Evolutionary conservation across 495 filamentous ascomycete species (phyloP).

Genomic region (Podospora tetraspora): DNA sequence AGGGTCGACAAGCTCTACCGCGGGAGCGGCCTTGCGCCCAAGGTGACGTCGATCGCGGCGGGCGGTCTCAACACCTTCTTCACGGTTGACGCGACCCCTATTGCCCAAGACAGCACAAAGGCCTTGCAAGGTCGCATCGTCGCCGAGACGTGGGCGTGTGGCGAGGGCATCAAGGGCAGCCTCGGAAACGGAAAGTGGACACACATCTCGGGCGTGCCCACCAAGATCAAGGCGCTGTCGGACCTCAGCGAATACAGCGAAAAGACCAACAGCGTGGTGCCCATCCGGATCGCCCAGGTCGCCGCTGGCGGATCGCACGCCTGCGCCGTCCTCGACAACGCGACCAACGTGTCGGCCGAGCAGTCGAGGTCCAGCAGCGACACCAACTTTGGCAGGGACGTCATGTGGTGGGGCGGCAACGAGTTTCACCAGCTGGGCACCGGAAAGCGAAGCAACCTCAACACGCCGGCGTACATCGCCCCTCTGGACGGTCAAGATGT

Average conservation of each 20-base stretch:
- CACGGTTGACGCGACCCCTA: conserved; percentile 66
- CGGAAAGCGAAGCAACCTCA: conserved; percentile 75
- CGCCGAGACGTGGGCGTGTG: conserved; percentile 80
- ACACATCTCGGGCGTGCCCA: conserved; percentile 71
- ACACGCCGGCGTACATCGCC: conserved; percentile 69
- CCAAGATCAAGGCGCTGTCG: conserved; percentile 78
- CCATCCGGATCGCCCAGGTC: conserved; percentile 69
- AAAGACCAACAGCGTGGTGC: conserved; percentile 53
- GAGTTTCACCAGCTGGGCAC: conserved; percentile 91
- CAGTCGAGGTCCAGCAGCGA: conserved; percentile 52
- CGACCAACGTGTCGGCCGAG: conserved; percentile 54
- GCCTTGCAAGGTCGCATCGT: conserved; percentile 42
- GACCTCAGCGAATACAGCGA: conserved; percentile 85
- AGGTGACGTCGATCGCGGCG: conserved; percentile 69
- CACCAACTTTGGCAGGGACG: conserved; percentile 78
- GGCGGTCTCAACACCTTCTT: conserved; percentile 85
- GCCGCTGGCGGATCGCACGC: conserved; percentile 74
- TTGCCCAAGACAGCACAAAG: conserved; percentile 4
- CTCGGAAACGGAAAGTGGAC: conserved; percentile 88
- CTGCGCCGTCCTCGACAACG: conserved; percentile 74
- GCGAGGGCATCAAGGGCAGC: conserved; percentile 74
- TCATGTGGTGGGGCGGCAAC: conserved; percentile 90
- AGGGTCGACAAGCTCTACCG: conserved; percentile 66
- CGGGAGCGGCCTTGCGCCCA: conserved; percentile 51
- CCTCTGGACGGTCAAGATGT: conserved; percentile 57